phyloP scores from a whole-genome alignment of 2,329 filamentous ascomycete genomes.

The Exophiala viscosa region DNA sequence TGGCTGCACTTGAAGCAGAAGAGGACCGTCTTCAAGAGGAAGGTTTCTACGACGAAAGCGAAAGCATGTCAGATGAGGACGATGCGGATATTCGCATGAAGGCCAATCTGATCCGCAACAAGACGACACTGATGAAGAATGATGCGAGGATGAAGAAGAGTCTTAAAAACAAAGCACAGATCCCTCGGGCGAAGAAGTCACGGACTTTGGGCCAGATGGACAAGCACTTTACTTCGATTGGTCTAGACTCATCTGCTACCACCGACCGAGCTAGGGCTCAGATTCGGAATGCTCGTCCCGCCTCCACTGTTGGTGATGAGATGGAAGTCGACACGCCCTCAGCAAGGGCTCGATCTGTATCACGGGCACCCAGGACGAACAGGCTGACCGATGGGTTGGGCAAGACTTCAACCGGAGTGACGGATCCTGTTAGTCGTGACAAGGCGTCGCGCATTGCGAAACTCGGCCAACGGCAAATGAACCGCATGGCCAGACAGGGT shows the following conservation, averaged over 20 bases:
- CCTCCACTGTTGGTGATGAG: conserved; percentile 59
- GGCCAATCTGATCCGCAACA: conserved; percentile 92
- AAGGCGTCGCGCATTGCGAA: conserved; percentile 87
- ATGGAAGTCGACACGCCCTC: conserved; percentile 41
- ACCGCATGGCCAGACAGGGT: conserved; percentile 93
- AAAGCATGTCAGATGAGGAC: conserved; percentile 79
- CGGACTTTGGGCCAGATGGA: conserved; percentile 86
- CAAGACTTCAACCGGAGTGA: conserved; percentile 74
- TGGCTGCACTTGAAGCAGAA: conserved; percentile 87
- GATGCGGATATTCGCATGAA: conserved; percentile 85
- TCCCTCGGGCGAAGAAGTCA: conserved; percentile 76
- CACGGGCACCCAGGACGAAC: conserved; percentile 64
- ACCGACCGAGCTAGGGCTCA: conserved; percentile 67
- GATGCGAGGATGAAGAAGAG: conserved; percentile 93
- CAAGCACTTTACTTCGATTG: conserved; percentile 75
- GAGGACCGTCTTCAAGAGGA: conserved; percentile 89
- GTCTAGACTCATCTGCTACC: conserved; percentile 75
- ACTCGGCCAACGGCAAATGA: conserved; percentile 96
- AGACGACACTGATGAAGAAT: conserved; percentile 86
- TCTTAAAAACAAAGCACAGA: conserved; percentile 93
- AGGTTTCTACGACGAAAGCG: conserved; percentile 87
- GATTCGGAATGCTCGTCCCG: conserved; percentile 59
- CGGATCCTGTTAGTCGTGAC: conserved; percentile 59
- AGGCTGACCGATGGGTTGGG: conserved; percentile 43
- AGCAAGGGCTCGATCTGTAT: conserved; percentile 43